phyloP scores from a whole-genome alignment of 2,329 filamentous ascomycete genomes.

The Epichloe aotearoae region DNA sequence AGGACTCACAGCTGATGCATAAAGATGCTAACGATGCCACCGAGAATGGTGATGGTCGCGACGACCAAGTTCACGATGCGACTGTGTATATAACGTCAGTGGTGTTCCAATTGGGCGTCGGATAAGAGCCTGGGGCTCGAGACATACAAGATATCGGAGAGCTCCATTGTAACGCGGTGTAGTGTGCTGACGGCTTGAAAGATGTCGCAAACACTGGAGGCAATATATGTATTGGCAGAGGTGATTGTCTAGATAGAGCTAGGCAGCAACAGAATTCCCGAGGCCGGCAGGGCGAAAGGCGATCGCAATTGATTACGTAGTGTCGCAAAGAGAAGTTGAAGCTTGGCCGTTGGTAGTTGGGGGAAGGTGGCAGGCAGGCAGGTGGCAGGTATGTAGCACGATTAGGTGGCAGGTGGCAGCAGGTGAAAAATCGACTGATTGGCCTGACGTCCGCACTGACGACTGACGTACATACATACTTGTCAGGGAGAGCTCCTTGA shows the following conservation, averaged over 20 bases:
- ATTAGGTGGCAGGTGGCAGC: too few species aligned
- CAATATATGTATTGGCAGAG: not conserved
- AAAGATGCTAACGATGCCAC: slow-evolving; percentile 66
- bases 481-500: too few species aligned
- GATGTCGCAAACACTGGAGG: not conserved
- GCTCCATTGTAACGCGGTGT: slow-evolving; percentile 53
- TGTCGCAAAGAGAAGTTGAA: slow-evolving; percentile 1
- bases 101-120: slow-evolving; percentile 1
- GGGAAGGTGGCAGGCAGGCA: not conserved
- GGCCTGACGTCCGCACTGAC: slow-evolving; percentile 4
- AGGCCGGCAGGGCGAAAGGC: not conserved
- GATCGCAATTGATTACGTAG: slow-evolving; percentile 3
- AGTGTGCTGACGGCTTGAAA: not conserved
- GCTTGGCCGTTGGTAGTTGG: not conserved
- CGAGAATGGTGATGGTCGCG: slow-evolving; percentile 75
- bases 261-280: slow-evolving; percentile 4
- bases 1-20: slow-evolving; percentile 41
- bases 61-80: slow-evolving; percentile 89
- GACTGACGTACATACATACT: too few species aligned
- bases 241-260: not conserved
- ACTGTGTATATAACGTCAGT: slow-evolving; percentile 39
- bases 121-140: not conserved
- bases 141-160: slow-evolving; percentile 80
- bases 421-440: slow-evolving; percentile 4
- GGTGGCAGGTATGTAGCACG: not conserved